Conservation (phyloP, 2,329 filamentous ascomycete species). For the Beauveria pseudobassiana region DNA sequence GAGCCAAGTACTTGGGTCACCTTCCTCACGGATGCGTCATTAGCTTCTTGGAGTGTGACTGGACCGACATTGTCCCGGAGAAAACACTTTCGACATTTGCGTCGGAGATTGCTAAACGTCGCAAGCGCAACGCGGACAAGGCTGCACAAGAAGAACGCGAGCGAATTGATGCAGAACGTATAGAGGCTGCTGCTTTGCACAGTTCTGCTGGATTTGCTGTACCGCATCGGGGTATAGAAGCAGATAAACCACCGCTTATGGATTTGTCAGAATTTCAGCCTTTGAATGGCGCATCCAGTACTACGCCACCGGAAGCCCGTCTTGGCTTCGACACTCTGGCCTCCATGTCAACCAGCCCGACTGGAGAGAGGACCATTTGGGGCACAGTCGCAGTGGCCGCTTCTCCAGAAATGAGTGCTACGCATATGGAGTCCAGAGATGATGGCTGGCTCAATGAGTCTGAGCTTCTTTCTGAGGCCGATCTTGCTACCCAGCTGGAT, state of each 20-base stretch:
- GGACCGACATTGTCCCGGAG: constrained; percentile 77
- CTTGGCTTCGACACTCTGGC: constrained; percentile 62
- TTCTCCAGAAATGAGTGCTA: constrained; percentile 46
- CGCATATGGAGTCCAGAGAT: constrained; percentile 32
- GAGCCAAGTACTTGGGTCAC: constrained; percentile 80
- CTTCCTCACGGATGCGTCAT: constrained; percentile 87
- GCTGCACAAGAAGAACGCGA: constrained; percentile 81
- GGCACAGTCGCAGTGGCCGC: constrained; percentile 66
- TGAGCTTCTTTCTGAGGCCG: constrained; percentile 57
- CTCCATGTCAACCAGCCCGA: constrained; percentile 74
- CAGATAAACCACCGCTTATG: constrained; percentile 31
- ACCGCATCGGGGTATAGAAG: constrained; percentile 30
- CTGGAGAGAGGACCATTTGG: constrained; percentile 76
- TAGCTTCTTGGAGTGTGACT: constrained; percentile 87
- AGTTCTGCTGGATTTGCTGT: constrained; percentile 34
- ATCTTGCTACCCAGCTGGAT: constrained; percentile 53
- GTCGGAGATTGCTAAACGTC: constrained; percentile 66
- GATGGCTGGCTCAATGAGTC: constrained; percentile 87
- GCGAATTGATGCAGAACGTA: constrained; percentile 69
- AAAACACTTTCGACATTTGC: constrained; percentile 69
- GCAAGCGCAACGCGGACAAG: constrained; percentile 75
- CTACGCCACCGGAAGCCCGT: constrained; percentile 49
- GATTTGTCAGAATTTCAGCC: constrained; percentile 60
- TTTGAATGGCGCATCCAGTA: constrained; percentile 40
- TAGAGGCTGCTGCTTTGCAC: constrained; percentile 64